Evolutionary conservation across 2,329 filamentous ascomycete genomes (phyloP).

Genomic region (Hymenoscyphus fructigenus): DNA sequence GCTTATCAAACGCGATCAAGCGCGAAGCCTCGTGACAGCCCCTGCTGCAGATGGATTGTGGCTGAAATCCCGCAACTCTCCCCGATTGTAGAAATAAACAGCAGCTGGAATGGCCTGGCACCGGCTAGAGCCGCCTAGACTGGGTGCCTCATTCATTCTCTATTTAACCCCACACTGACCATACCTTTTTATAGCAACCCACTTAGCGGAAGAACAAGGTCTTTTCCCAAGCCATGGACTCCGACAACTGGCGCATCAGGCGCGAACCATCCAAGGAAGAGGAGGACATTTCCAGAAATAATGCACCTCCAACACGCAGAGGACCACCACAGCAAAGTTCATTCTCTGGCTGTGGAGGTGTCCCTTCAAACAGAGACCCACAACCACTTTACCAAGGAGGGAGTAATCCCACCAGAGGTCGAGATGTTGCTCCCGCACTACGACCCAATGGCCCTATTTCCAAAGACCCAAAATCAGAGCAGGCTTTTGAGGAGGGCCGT

Average conservation of each 20-base stretch:
- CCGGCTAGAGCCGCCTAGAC: too few relatives aligned
- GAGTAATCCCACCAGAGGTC: conserved; percentile 7
- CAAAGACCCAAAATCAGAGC: conserved; percentile 13
- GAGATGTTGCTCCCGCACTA: neutral
- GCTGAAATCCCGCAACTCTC: too few relatives aligned
- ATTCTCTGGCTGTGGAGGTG: conserved; percentile 8
- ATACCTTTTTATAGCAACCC: neutral
- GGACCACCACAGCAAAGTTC: neutral
- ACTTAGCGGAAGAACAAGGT: neutral
- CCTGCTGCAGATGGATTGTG: too few relatives aligned
- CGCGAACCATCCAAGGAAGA: conserved; percentile 14
- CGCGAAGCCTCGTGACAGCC: too few relatives aligned
- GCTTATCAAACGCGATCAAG: too few relatives aligned
- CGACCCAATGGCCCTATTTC: neutral
- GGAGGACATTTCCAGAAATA: neutral
- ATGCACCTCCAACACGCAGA: neutral
- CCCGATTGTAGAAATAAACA: too few relatives aligned
- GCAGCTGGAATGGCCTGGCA: too few relatives aligned
- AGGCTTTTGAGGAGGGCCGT: conserved; percentile 30
- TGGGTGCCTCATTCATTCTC: too few relatives aligned
- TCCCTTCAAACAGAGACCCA: neutral
- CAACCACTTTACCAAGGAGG: conserved; percentile 8
- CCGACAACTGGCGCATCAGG: conserved; percentile 31
- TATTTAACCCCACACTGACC: too few relatives aligned
- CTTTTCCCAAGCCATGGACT: conserved; percentile 23